Percentiles rank a stretch among this genome's conserved stretches.
Conservation (phyloP, 768 basidiomycete species). For the Lentinula aciculospora region DNA sequence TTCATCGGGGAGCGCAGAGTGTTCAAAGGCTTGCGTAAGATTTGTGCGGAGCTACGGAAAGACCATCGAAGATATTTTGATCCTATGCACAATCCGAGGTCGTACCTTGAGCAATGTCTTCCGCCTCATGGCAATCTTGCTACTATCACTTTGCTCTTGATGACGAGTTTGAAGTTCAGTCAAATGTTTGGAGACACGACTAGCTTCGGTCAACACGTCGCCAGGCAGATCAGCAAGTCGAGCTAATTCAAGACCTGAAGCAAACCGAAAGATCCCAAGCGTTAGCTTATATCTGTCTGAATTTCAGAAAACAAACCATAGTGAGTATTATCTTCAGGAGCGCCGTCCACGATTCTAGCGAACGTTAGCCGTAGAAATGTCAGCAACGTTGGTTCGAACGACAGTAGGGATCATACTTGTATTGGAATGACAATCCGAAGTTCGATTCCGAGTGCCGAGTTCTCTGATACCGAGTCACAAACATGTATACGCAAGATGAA, state of each 20-base stretch:
- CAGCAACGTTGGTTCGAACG: not conserved
- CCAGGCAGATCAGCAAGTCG: constrained; percentile 79
- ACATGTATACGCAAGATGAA: not conserved
- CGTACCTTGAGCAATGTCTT: constrained; percentile 64
- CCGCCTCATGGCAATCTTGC: constrained; percentile 52
- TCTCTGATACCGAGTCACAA: constrained; percentile 31
- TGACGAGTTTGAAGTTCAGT: constrained; percentile 49
- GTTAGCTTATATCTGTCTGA: not conserved
- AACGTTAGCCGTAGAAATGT: not conserved
- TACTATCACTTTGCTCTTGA: constrained; percentile 58
- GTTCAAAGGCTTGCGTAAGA: constrained; percentile 64
- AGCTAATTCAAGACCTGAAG: constrained; percentile 80
- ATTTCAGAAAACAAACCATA: constrained; percentile 49
- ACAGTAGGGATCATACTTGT: constrained; percentile 49
- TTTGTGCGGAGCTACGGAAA: constrained; percentile 62
- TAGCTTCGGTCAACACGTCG: constrained; percentile 61
- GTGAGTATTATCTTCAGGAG: constrained; percentile 54
- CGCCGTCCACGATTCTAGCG: constrained; percentile 68
- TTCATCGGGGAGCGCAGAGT: constrained; percentile 68
- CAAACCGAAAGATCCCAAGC: not conserved
- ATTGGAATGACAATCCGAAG: constrained; percentile 71
- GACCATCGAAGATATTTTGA: not conserved
- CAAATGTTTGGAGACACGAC: constrained; percentile 54
- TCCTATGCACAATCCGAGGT: too few species aligned
- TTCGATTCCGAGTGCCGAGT: constrained; percentile 46